Evolutionary conservation across 495 filamentous ascomycete species (phyloP).

Genomic region (Pseudomonodictys pantanalensis): DNA sequence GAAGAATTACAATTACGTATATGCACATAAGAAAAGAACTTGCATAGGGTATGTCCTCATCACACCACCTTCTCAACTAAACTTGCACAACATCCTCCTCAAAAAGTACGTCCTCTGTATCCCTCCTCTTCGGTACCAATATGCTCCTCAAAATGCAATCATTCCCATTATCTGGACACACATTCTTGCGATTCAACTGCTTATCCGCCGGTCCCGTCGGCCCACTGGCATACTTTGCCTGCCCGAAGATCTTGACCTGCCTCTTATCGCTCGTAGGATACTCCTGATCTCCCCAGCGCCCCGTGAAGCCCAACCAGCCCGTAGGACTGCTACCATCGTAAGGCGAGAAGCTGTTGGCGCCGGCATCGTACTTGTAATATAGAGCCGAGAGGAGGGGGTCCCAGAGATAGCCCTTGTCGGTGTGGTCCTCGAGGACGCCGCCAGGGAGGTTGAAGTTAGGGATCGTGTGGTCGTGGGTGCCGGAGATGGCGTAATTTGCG

Average conservation of each 20-base stretch:
- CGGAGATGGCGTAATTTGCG: slow-evolving; percentile 56
- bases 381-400: slow-evolving; percentile 54
- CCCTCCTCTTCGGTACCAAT: slow-evolving; percentile 22
- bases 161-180: slow-evolving; percentile 34
- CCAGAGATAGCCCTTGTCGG: slow-evolving; percentile 43
- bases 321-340: slow-evolving; percentile 35
- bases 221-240: slow-evolving; percentile 23
- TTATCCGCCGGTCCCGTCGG: slow-evolving; percentile 35
- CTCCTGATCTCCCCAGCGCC: slow-evolving; percentile 58
- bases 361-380: slow-evolving; percentile 49
- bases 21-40: background rate
- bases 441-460: slow-evolving; percentile 32
- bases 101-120: slow-evolving; percentile 3
- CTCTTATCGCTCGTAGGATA: slow-evolving; percentile 45
- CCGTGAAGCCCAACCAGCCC: slow-evolving; percentile 53
- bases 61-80: background rate
- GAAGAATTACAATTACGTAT: no score
- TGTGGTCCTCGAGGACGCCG: slow-evolving; percentile 27
- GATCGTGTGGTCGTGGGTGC: slow-evolving; percentile 39
- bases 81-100: background rate
- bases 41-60: background rate
- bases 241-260: slow-evolving; percentile 22
- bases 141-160: slow-evolving; percentile 23
- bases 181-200: slow-evolving; percentile 25
- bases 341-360: slow-evolving; percentile 44